phyloP scores from a whole-genome alignment of 441 rosid genomes.

The Rhodomyrtus psidioides region DNA sequence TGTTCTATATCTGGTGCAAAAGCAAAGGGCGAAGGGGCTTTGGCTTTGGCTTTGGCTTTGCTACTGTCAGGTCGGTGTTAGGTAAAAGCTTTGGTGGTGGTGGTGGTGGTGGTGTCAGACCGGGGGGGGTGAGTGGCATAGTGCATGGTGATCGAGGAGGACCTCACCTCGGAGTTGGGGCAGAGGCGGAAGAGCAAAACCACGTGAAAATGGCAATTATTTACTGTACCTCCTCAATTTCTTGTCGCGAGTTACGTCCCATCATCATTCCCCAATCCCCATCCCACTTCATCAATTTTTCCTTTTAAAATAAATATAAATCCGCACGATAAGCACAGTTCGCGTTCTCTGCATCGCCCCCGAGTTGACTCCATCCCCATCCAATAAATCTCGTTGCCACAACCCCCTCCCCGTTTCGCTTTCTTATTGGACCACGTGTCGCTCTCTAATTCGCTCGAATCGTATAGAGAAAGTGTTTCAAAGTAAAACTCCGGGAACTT shows the following conservation, averaged over 20 bases:
- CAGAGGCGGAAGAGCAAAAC: background rate
- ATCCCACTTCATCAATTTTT: background rate
- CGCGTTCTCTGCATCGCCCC: background rate
- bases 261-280: background rate
- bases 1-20: background rate
- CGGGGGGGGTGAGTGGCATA: no score
- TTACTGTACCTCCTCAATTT: background rate
- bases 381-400: background rate
- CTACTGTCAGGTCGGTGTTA: background rate
- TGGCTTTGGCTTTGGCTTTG: no score
- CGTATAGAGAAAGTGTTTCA: no score
- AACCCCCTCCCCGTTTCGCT: background rate
- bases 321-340: background rate
- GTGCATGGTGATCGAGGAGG: background rate
- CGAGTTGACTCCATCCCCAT: background rate
- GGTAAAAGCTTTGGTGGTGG: background rate
- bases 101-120: background rate
- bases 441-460: no score
- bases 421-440: no score
- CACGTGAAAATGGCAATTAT: conserved; percentile 6
- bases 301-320: background rate
- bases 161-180: background rate
- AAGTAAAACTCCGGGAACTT: no score
- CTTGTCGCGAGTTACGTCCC: background rate
- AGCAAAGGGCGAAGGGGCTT: background rate